A percentile compares a stretch with the other conserved stretches of the same genome.
phyloP scores from a whole-genome alignment of 371 early-diverging fungal genomes.

The Zopfochytrium polystomum region DNA sequence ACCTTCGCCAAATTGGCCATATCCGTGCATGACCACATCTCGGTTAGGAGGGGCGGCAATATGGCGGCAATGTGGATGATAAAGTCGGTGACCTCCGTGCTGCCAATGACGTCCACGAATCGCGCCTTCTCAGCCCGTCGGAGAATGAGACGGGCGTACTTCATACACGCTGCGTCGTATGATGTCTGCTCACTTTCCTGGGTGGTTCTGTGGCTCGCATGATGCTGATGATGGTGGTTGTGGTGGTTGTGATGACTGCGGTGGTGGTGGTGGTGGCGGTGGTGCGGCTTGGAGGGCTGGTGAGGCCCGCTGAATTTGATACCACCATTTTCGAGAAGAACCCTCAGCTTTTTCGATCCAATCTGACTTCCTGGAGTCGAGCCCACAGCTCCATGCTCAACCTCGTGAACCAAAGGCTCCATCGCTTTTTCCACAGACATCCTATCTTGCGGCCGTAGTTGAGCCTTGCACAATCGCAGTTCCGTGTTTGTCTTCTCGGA shows the following conservation, averaged over 20 bases:
- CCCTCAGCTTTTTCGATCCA: not conserved
- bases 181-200: no score
- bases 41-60: constrained; percentile 29
- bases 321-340: constrained; percentile 2
- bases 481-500: constrained; percentile 9
- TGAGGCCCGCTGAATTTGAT: constrained; percentile 3
- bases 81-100: constrained; percentile 19
- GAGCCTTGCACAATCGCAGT: not conserved
- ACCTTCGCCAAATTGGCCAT: constrained; percentile 15
- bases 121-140: constrained; percentile 29
- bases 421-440: constrained; percentile 3
- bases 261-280: no score
- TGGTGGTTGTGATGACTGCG: no score
- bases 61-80: constrained; percentile 21
- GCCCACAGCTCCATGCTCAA: not conserved
- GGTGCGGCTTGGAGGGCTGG: no score
- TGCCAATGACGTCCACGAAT: constrained; percentile 31
- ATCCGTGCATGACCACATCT: constrained; percentile 27
- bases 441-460: not conserved
- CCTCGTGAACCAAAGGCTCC: not conserved
- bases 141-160: constrained; percentile 26
- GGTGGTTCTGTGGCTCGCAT: no score
- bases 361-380: not conserved
- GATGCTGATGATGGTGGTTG: no score
- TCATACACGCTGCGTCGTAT: no score